Base-by-base conservation (phyloP, 768 basidiomycete species). In the Mycena rosella region DNA sequence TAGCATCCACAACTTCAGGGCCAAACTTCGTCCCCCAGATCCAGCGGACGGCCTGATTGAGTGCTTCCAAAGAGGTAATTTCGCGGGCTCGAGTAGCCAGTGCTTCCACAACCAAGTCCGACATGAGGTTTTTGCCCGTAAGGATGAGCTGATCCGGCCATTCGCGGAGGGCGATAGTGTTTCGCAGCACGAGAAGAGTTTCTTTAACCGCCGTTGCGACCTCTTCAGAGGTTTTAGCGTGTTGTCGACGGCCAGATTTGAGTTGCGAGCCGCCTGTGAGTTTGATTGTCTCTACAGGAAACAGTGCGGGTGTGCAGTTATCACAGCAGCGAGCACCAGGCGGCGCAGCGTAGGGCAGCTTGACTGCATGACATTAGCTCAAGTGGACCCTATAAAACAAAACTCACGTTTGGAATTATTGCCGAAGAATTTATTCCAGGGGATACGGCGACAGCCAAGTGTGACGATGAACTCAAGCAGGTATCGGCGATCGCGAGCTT, bases 311-410 rank as follows among this genome's bases (percentile, higher is more conserved):
- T 4, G 10, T 26, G 49, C 67, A 68, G 24, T 68, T 68, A 32
- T 68, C 67, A 48, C 67, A 68, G 55, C 67, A 68, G n/a, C 67
- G 67, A 17, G n/a, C n/a, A n/a, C n/a, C n/a, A n/a, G n/a, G n/a
- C n/a, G n/a, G n/a, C n/a, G n/a, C n/a, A n/a, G n/a, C n/a, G n/a
- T n/a, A n/a, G n/a, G n/a, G n/a, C n/a, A n/a, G n/a, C n/a, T n/a
- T n/a, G n/a, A n/a, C n/a, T n/a, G n/a, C n/a, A n/a, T n/a, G n/a
- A n/a, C n/a, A 30, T 34, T 26, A n/a, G n/a, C n/a, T n/a, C n/a
- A n/a, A n/a, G n/a, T n/a, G n/a, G n/a, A n/a, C n/a, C n/a, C n/a
- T n/a, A n/a, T n/a, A n/a, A n/a, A n/a, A n/a, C n/a, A n/a, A n/a
- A n/a, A n/a, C 42, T 44, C 17, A 44, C 42, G 7, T 44, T 44